Evolutionary conservation across 768 basidiomycete species (phyloP).

Genomic region (Hemileccinum impolitum): DNA sequence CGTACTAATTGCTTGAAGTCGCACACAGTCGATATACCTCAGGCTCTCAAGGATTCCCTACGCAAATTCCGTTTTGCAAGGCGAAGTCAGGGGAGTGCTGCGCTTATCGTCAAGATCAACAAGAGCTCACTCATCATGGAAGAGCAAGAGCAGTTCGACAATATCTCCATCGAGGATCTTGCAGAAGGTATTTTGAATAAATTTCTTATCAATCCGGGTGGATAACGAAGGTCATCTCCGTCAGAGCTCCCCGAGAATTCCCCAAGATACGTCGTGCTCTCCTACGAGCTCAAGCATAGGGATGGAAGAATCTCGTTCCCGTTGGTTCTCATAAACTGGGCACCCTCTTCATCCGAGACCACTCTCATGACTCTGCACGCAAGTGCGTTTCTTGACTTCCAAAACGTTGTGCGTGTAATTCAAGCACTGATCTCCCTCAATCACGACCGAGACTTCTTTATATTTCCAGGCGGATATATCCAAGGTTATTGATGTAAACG

Average conservation of each 20-base stretch:
- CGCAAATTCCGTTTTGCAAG: slow-evolving; percentile 80
- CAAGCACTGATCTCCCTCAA: background rate
- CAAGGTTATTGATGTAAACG: slow-evolving; percentile 78
- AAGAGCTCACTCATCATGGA: slow-evolving; percentile 78
- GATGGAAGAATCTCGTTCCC: slow-evolving; percentile 88
- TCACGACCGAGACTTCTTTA: background rate
- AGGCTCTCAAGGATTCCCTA: slow-evolving; percentile 70
- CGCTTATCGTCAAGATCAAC: slow-evolving; percentile 88
- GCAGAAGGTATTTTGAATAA: slow-evolving; percentile 61
- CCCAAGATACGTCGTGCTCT: slow-evolving; percentile 82
- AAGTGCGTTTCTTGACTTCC: slow-evolving; percentile 76
- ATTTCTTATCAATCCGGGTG: background rate
- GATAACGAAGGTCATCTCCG: background rate
- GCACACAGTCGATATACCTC: slow-evolving; percentile 80
- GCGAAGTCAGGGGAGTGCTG: slow-evolving; percentile 64
- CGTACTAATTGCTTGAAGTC: slow-evolving; percentile 16
- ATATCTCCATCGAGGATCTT: slow-evolving; percentile 77
- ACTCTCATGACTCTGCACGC: slow-evolving; percentile 79
- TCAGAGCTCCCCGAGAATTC: slow-evolving; percentile 85
- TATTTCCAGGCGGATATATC: slow-evolving; percentile 61
- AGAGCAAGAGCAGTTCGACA: slow-evolving; percentile 75
- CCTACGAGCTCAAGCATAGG: slow-evolving; percentile 72
- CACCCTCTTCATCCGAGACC: slow-evolving; percentile 73
- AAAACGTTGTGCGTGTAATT: slow-evolving; percentile 56
- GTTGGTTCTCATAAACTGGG: slow-evolving; percentile 86